These are phyloP conservation scores for Phytophthora agathidicida DNA, from an alignment of 352 stramenopile genomes.

Conservation along the genomic window DNA sequence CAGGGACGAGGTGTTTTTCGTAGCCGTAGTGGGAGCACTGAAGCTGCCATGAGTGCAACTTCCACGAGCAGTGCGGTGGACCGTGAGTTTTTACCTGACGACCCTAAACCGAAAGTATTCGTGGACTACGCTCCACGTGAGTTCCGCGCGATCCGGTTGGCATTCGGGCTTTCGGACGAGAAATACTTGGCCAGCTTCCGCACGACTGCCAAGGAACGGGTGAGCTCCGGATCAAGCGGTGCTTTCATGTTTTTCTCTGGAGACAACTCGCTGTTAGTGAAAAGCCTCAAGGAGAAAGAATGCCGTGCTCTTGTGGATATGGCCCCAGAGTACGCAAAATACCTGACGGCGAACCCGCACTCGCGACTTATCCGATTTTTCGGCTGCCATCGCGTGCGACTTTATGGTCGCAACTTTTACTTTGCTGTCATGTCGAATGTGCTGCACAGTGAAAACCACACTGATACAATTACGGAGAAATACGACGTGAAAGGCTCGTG, in stretches of 20 bases:
- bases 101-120: conserved; percentile 75
- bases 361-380: conserved; percentile 87
- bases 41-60: conserved; percentile 7
- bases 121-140: conserved; percentile 75
- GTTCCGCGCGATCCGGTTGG: conserved; percentile 64
- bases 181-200: conserved; percentile 78
- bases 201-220: conserved; percentile 76
- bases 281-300: conserved; percentile 82
- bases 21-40: conserved; percentile 28
- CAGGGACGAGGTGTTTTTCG: conserved; percentile 40
- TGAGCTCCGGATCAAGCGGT: conserved; percentile 77
- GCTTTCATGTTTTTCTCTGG: conserved; percentile 87
- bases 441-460: conserved; percentile 62
- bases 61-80: conserved; percentile 3
- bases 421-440: conserved; percentile 87
- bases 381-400: conserved; percentile 79
- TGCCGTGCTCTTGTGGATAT: conserved; percentile 76
- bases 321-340: conserved; percentile 68
- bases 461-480: conserved; percentile 66
- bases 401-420: conserved; percentile 85
- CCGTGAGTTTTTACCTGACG: conserved; percentile 38
- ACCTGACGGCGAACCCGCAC: conserved; percentile 60
- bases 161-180: conserved; percentile 70
- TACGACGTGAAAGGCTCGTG: conserved; percentile 84
- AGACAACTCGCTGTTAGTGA: conserved; percentile 79